Percentiles rank a stretch among this genome's conserved stretches.
Evolutionary conservation across 768 basidiomycete species (phyloP).

Genomic region (Boletus bicolor): DNA sequence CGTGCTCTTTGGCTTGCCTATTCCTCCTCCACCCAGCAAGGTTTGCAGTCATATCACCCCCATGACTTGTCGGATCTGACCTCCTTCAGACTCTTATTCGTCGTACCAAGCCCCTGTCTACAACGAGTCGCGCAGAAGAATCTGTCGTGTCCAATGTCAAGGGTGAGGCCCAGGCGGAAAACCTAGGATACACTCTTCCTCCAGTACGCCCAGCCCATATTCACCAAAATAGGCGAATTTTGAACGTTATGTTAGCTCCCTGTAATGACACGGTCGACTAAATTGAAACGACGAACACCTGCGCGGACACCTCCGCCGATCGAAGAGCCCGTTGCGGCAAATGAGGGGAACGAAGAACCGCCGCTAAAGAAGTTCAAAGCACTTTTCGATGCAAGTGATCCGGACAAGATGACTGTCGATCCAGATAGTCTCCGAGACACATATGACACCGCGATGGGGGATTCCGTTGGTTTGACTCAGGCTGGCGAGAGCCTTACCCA

Average conservation of each 20-base stretch:
- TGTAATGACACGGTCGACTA: conserved; percentile 37
- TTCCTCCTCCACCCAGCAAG: conserved; percentile 28
- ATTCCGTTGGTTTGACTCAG: conserved; percentile 14
- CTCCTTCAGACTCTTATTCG: conserved; percentile 23
- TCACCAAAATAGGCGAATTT: background rate
- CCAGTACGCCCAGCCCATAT: conserved; percentile 20
- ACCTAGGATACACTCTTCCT: conserved; percentile 18
- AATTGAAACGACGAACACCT: conserved; percentile 55
- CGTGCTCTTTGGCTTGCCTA: conserved; percentile 12
- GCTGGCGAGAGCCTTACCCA: conserved; percentile 27
- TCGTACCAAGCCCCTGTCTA: conserved; percentile 19
- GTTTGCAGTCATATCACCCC: background rate
- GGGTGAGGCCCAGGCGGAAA: conserved; percentile 8
- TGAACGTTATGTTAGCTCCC: conserved; percentile 34
- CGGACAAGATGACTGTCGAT: conserved; percentile 37
- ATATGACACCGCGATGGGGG: conserved; percentile 7
- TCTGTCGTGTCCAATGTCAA: conserved; percentile 2
- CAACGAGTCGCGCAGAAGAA: conserved; percentile 4
- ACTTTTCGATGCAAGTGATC: conserved; percentile 64
- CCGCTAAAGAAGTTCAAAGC: conserved; percentile 69
- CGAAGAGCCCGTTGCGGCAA: conserved; percentile 16
- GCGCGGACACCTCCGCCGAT: conserved; percentile 25
- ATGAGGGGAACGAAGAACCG: conserved; percentile 39
- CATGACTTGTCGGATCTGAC: background rate
- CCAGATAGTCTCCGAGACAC: conserved; percentile 11